A percentile compares a stretch with the other conserved stretches of the same genome.
These are phyloP conservation scores for Penicillium paradoxum DNA, from an alignment of 495 filamentous ascomycete species.

Conservation along the genomic window DNA sequence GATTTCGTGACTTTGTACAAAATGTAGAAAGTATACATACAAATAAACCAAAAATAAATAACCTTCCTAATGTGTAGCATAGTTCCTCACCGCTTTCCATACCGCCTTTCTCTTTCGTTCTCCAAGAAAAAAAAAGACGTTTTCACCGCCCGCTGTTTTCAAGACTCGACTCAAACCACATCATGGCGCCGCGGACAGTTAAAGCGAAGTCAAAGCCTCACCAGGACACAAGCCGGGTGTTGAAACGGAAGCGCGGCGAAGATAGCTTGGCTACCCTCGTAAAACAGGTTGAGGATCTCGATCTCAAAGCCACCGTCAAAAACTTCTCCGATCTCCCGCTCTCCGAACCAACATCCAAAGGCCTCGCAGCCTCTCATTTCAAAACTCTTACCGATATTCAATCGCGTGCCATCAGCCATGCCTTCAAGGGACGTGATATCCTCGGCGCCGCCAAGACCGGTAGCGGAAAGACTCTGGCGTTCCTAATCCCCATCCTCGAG, in stretches of 20 bases:
- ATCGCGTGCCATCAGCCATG: slow-evolving; percentile 74
- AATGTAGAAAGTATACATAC: background rate
- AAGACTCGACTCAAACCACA: slow-evolving; percentile 5
- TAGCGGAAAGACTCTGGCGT: slow-evolving; percentile 93
- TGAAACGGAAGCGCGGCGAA: slow-evolving; percentile 61
- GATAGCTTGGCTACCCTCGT: slow-evolving; percentile 42
- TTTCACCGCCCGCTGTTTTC: slow-evolving; percentile 22
- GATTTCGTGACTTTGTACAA: too few relatives aligned
- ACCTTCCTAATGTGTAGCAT: background rate
- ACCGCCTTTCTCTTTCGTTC: background rate
- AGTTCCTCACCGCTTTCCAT: background rate
- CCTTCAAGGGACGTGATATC: slow-evolving; percentile 81
- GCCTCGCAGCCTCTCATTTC: slow-evolving; percentile 83
- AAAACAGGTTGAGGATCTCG: slow-evolving; percentile 47
- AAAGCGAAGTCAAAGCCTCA: slow-evolving; percentile 19
- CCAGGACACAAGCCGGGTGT: slow-evolving; percentile 26
- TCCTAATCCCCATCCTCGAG: slow-evolving; percentile 87
- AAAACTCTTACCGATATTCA: slow-evolving; percentile 90
- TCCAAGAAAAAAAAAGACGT: slow-evolving; percentile 9
- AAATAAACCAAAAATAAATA: background rate
- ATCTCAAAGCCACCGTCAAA: slow-evolving; percentile 44
- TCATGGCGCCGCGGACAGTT: slow-evolving; percentile 30
- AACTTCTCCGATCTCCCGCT: slow-evolving; percentile 78
- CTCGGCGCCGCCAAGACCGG: slow-evolving; percentile 96
- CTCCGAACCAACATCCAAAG: slow-evolving; percentile 73